Evolutionary conservation across 345 rosid species (phyloP).

Genomic region (Psidium friedrichsthalianum): DNA sequence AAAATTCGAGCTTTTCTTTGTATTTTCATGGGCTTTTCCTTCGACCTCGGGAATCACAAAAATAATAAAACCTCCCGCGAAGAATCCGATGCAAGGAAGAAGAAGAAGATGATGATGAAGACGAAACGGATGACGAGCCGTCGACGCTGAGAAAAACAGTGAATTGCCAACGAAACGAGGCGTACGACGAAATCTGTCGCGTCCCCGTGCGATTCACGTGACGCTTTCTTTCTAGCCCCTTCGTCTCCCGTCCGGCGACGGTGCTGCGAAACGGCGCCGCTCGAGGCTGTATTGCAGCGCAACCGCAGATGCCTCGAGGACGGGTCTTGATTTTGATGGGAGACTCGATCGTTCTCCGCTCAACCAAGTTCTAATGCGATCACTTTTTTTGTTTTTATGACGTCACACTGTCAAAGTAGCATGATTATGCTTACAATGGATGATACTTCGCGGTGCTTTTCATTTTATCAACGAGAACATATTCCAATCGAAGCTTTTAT

Average conservation of each 20-base stretch:
- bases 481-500: too few species aligned
- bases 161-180: too few species aligned
- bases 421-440: too few species aligned
- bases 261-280: background rate
- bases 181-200: background rate
- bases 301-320: too few species aligned
- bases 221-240: background rate
- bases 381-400: too few species aligned
- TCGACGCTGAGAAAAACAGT: background rate
- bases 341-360: too few species aligned
- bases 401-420: too few species aligned
- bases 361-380: too few species aligned
- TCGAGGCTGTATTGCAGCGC: background rate
- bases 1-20: too few species aligned
- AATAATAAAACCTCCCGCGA: background rate
- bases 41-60: background rate
- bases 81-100: background rate
- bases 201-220: background rate
- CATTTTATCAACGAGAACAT: too few species aligned
- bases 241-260: background rate
- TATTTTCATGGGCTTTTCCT: background rate
- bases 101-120: background rate
- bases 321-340: too few species aligned
- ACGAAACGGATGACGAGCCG: background rate
- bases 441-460: too few species aligned